phyloP scores from a whole-genome alignment of 2,329 filamentous ascomycete species.

The Aspergillus fijiensis region DNA sequence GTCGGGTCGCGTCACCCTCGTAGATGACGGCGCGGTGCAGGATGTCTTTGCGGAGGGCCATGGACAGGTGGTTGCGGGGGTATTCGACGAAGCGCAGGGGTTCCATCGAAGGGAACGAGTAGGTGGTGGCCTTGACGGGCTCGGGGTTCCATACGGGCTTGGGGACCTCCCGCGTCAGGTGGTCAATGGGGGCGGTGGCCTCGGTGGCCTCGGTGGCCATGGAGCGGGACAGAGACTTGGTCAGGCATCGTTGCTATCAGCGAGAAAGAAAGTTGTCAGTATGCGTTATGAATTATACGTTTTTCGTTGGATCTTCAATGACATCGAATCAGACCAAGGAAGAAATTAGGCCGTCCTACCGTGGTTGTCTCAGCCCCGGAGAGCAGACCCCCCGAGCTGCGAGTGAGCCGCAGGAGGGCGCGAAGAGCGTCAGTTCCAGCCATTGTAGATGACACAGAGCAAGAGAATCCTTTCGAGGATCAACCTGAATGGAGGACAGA shows the following conservation, averaged over 20 bases:
- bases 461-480: neutral
- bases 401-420: slow-evolving; percentile 39
- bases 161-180: slow-evolving; percentile 28
- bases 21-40: slow-evolving; percentile 89
- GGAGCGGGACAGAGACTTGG: slow-evolving; percentile 42
- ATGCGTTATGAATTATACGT: neutral
- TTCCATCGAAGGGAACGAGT: slow-evolving; percentile 86
- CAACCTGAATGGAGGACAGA: slow-evolving; percentile 4
- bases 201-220: slow-evolving; percentile 57
- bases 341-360: slow-evolving; percentile 27
- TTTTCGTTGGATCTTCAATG: neutral
- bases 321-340: neutral
- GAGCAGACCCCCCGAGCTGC: slow-evolving; percentile 36
- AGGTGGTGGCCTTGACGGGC: slow-evolving; percentile 78
- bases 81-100: slow-evolving; percentile 76
- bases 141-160: slow-evolving; percentile 44
- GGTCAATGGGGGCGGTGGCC: slow-evolving; percentile 32
- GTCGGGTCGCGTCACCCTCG: slow-evolving; percentile 84
- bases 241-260: slow-evolving; percentile 44
- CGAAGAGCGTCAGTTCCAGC: slow-evolving; percentile 37
- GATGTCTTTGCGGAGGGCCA: slow-evolving; percentile 86
- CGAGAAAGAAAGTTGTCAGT: slow-evolving; percentile 4
- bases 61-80: slow-evolving; percentile 75
- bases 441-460: slow-evolving; percentile 27
- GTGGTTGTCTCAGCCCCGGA: slow-evolving; percentile 36